Percentiles rank a stretch among this genome's conserved stretches.
These are phyloP conservation scores for Erodium chrysanthum DNA, from an alignment of 441 rosid species.

Conservation along the genomic window DNA sequence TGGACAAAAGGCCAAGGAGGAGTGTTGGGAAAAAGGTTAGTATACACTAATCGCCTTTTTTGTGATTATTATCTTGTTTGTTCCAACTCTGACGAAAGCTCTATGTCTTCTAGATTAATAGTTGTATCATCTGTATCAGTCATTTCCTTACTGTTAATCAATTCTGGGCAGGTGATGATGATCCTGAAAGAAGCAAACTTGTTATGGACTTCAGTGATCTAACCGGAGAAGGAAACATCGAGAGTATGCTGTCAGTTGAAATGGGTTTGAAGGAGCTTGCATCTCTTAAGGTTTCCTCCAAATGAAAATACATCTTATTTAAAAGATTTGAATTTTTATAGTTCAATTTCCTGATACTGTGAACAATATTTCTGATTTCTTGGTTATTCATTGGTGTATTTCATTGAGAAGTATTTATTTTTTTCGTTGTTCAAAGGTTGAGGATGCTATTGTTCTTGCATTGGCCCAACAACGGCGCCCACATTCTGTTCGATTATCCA, in stretches of 20 bases:
- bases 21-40: slow-evolving; percentile 68
- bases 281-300: slow-evolving; percentile 56
- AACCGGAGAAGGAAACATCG: slow-evolving; percentile 91
- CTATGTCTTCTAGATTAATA: background rate
- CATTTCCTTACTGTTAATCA: slow-evolving; percentile 10
- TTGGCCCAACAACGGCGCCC: slow-evolving; percentile 75
- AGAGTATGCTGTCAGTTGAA: slow-evolving; percentile 95
- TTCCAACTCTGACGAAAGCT: background rate
- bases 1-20: slow-evolving; percentile 6
- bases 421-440: slow-evolving; percentile 50
- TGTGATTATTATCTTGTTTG: background rate
- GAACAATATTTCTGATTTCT: background rate
- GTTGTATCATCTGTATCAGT: slow-evolving; percentile 1
- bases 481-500: slow-evolving; percentile 52
- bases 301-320: background rate
- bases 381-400: background rate
- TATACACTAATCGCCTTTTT: slow-evolving; percentile 19
- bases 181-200: slow-evolving; percentile 58
- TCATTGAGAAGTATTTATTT: background rate
- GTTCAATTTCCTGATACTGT: background rate
- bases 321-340: background rate
- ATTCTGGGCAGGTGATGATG: slow-evolving; percentile 44
- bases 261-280: slow-evolving; percentile 93
- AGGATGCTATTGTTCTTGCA: slow-evolving; percentile 66
- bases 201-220: slow-evolving; percentile 63